A percentile compares a stretch with the other conserved stretches of the same genome.
These are phyloP conservation scores for Cercospora sp. DNA, from an alignment of 2,329 filamentous ascomycete genomes.

Conservation along the genomic window DNA sequence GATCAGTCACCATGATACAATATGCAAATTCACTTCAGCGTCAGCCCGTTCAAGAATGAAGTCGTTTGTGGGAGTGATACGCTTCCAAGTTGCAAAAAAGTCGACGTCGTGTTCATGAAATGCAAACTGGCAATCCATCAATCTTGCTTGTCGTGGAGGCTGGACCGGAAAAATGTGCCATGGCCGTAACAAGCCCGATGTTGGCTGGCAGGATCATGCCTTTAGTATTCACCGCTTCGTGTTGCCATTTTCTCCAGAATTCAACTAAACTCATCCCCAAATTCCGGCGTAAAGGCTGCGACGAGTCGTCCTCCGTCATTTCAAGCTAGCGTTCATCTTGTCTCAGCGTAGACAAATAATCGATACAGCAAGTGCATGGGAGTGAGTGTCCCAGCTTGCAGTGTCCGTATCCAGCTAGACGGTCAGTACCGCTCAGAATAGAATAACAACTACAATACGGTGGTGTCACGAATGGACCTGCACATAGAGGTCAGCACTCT, in stretches of 20 bases:
- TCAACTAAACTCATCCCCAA: not conserved
- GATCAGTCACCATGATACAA: not conserved
- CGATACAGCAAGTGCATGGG: not conserved
- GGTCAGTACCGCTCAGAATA: not conserved
- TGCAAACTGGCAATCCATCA: not conserved
- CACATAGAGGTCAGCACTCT: not conserved
- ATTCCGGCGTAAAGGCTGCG: not conserved
- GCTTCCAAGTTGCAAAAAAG: not conserved
- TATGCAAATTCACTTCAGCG: not conserved
- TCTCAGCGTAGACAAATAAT: not conserved
- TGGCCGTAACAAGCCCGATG: not conserved
- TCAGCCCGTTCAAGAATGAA: too few species aligned
- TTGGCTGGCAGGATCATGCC: not conserved
- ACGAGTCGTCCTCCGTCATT: not conserved
- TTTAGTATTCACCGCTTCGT: not conserved
- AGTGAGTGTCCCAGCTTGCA: not conserved
- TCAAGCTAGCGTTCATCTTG: not conserved
- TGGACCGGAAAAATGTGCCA: not conserved
- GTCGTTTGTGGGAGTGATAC: not conserved
- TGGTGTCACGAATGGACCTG: not conserved
- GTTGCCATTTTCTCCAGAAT: not conserved
- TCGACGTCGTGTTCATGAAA: too few species aligned
- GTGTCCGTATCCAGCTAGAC: not conserved
- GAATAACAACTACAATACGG: not conserved
- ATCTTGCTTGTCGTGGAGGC: not conserved